A percentile compares a stretch with the other conserved stretches of the same genome.
Conservation (phyloP, 108 stramenopile genomes). For the Pseudonitzschia delicatissima region DNA sequence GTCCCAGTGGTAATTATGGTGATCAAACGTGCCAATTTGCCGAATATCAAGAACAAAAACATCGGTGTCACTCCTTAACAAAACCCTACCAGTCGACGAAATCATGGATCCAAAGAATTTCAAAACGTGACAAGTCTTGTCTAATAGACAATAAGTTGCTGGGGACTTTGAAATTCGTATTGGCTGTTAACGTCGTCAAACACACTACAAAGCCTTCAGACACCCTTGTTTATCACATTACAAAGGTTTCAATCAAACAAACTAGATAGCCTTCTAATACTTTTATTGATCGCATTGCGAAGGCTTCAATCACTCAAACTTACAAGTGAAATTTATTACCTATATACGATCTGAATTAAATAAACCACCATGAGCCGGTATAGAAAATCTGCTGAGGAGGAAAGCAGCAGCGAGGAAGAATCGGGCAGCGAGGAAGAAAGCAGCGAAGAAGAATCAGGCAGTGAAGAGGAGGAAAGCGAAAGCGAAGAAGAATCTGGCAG, state of each 20-base stretch:
- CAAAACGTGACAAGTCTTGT: not conserved
- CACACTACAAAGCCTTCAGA: too few species aligned
- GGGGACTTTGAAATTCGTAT: too few species aligned
- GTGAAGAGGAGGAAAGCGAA: not conserved
- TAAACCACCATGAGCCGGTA: not conserved
- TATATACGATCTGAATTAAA: not conserved
- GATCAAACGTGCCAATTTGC: too few species aligned
- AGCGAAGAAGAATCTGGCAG: not conserved
- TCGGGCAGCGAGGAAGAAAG: not conserved
- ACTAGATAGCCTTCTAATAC: too few species aligned
- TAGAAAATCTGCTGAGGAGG: not conserved
- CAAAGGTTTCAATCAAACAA: too few species aligned
- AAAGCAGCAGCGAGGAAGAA: not conserved
- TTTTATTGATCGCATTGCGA: too few species aligned
- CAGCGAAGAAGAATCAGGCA: not conserved
- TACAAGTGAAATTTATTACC: not conserved
- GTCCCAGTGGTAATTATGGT: too few species aligned
- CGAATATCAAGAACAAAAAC: too few species aligned
- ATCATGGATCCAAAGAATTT: not conserved
- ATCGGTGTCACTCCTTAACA: too few species aligned
- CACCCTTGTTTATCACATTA: too few species aligned
- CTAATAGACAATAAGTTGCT: not conserved
- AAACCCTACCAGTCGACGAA: too few species aligned
- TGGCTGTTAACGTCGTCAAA: too few species aligned
- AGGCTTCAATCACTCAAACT: not conserved